These are phyloP conservation scores for Oropetium thomaeum DNA, from an alignment of 176 grass and related monocot genomes.

Conservation along the genomic window DNA sequence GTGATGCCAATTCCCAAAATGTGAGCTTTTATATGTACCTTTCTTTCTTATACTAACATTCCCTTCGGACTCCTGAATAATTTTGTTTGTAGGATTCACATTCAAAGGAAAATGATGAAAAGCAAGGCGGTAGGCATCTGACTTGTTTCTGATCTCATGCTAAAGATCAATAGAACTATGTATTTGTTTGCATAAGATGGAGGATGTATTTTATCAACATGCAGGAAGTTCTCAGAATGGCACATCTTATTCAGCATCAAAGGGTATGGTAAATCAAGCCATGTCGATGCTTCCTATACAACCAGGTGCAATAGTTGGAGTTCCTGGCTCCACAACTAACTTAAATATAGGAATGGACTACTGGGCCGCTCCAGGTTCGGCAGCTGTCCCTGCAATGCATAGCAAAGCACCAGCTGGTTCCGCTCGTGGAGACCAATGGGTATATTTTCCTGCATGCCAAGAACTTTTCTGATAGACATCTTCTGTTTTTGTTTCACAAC, in stretches of 20 bases:
- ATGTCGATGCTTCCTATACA: conserved; percentile 60
- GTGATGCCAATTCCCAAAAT: conserved; percentile 86
- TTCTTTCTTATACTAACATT: conserved; percentile 1
- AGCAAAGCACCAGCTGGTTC: conserved; percentile 42
- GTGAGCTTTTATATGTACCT: conserved; percentile 46
- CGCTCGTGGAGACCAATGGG: conserved; percentile 55
- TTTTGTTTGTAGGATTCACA: conserved; percentile 53
- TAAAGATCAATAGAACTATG: conserved; percentile 12
- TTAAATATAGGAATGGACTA: conserved; percentile 87
- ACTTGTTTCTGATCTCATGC: conserved; percentile 14
- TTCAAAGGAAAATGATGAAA: conserved; percentile 59
- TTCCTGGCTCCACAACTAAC: conserved; percentile 67
- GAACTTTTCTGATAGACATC: background rate
- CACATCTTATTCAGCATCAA: conserved; percentile 39
- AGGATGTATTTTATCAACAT: conserved; percentile 24
- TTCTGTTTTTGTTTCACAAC: background rate
- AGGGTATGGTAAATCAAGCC: conserved; percentile 50
- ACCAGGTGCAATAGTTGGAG: conserved; percentile 46
- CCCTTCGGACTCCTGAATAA: conserved; percentile 2
- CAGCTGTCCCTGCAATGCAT: conserved; percentile 45
- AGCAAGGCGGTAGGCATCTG: conserved; percentile 51
- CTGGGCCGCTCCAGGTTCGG: conserved; percentile 62
- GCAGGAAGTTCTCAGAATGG: conserved; percentile 62
- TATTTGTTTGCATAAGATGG: conserved; percentile 34
- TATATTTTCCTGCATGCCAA: conserved; percentile 25